Conservation (phyloP, 768 basidiomycete species). For the Kwoniella dejecticola region DNA sequence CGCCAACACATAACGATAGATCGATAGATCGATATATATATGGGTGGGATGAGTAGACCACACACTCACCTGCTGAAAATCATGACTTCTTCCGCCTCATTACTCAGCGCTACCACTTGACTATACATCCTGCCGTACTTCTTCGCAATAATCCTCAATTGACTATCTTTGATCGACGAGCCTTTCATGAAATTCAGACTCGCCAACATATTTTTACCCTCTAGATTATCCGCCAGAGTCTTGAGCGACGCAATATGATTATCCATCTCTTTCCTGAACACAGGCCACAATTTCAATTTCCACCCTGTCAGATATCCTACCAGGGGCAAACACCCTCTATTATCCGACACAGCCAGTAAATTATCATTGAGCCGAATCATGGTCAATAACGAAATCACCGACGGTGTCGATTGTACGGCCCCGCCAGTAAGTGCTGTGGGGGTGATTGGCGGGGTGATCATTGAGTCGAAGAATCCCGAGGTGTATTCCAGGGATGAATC, state of each 20-base stretch:
- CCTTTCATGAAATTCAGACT: conserved; percentile 57
- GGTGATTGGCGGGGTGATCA: conserved; percentile 65
- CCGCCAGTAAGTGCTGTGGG: not conserved
- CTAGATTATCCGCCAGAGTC: conserved; percentile 73
- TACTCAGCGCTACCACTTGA: conserved; percentile 75
- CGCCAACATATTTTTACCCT: conserved; percentile 35
- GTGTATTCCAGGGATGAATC: conserved; percentile 87
- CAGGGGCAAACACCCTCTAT: conserved; percentile 74
- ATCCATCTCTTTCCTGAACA: conserved; percentile 85
- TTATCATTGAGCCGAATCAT: conserved; percentile 91
- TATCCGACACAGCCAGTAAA: conserved; percentile 72
- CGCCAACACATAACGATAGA: too few species aligned
- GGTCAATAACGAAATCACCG: conserved; percentile 74
- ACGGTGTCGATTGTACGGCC: conserved; percentile 57
- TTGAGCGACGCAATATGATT: conserved; percentile 80
- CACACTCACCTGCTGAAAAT: conserved; percentile 86
- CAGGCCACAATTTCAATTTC: conserved; percentile 86
- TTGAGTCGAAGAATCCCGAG: conserved; percentile 70
- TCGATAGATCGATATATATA: too few species aligned
- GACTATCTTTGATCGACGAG: conserved; percentile 64
- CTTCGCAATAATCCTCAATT: conserved; percentile 70
- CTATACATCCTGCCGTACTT: conserved; percentile 81
- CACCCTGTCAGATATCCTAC: conserved; percentile 78
- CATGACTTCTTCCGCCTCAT: conserved; percentile 90
- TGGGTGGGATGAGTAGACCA: too few species aligned